These are phyloP conservation scores for Arthrinium puccinioides DNA, from an alignment of 2,329 filamentous ascomycete genomes.

Conservation along the genomic window DNA sequence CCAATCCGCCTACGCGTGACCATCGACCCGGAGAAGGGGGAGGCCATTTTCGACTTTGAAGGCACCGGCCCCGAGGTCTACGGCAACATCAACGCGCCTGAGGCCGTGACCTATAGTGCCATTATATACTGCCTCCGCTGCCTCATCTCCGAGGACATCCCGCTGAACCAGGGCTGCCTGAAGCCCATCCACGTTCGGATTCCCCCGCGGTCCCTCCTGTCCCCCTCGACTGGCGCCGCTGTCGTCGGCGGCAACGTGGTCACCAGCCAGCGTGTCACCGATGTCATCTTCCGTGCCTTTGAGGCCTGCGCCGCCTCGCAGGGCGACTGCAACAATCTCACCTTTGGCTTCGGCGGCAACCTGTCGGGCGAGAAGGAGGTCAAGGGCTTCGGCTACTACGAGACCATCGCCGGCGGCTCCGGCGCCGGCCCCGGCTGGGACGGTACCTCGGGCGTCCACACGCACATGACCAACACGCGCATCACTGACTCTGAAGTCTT, in stretches of 20 bases:
- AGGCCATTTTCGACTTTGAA: slow-evolving; percentile 67
- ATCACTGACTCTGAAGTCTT: slow-evolving; percentile 71
- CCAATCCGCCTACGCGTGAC: slow-evolving; percentile 64
- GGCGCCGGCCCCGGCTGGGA: slow-evolving; percentile 64
- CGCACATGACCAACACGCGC: slow-evolving; percentile 72
- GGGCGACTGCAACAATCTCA: slow-evolving; percentile 72
- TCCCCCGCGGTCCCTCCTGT: slow-evolving; percentile 61
- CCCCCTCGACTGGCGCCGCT: slow-evolving; percentile 63
- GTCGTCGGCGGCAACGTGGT: slow-evolving; percentile 74
- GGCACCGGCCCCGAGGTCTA: slow-evolving; percentile 71
- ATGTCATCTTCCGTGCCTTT: slow-evolving; percentile 71
- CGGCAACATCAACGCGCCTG: slow-evolving; percentile 67
- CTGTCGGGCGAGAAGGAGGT: slow-evolving; percentile 44
- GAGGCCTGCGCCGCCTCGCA: slow-evolving; percentile 66
- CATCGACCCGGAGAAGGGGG: slow-evolving; percentile 64
- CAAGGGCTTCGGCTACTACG: slow-evolving; percentile 72
- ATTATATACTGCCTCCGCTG: slow-evolving; percentile 75
- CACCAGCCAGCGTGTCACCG: slow-evolving; percentile 67
- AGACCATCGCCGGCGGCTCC: slow-evolving; percentile 68
- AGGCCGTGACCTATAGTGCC: slow-evolving; percentile 69
- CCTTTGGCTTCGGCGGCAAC: slow-evolving; percentile 68
- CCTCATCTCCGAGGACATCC: slow-evolving; percentile 68
- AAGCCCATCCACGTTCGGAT: slow-evolving; percentile 64
- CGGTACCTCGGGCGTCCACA: slow-evolving; percentile 63
- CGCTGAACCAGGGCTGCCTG: slow-evolving; percentile 70